Conservation (phyloP, 768 basidiomycete genomes). For the Lentinus brumalis region DNA sequence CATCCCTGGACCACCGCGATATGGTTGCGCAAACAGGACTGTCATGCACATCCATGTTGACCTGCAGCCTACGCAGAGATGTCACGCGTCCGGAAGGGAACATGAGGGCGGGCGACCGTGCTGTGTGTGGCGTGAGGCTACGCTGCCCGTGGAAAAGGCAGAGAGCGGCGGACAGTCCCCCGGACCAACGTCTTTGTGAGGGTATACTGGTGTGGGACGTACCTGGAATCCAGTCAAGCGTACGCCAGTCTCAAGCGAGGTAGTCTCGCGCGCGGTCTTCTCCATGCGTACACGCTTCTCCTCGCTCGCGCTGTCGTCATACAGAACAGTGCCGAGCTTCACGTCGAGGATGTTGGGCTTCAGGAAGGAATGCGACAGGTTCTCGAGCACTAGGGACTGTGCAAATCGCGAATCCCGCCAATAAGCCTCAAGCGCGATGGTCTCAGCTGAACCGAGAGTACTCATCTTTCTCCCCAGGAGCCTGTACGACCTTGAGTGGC, state of each 20-base stretch:
- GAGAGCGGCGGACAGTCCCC: too few relatives aligned
- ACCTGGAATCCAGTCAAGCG: conserved; percentile 92
- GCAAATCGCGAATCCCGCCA: not conserved
- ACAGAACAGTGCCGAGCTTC: conserved; percentile 91
- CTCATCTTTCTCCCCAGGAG: conserved; percentile 48
- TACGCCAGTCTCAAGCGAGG: conserved; percentile 74
- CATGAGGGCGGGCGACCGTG: too few relatives aligned
- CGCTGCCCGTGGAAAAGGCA: too few relatives aligned
- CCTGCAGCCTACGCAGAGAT: too few relatives aligned
- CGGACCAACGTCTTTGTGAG: too few relatives aligned
- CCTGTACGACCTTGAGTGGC: conserved; percentile 20
- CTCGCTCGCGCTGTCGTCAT: conserved; percentile 62
- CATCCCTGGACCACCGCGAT: too few relatives aligned
- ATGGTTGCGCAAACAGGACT: too few relatives aligned
- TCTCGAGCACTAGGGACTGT: conserved; percentile 85
- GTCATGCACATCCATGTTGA: too few relatives aligned
- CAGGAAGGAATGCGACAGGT: conserved; percentile 69
- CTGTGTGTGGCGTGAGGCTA: too few relatives aligned
- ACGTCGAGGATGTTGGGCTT: conserved; percentile 89
- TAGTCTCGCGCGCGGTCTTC: conserved; percentile 66
- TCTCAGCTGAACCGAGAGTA: conserved; percentile 5
- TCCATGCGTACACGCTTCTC: conserved; percentile 84
- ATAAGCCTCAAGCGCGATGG: conserved; percentile 1
- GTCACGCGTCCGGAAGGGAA: too few relatives aligned
- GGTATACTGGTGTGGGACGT: conserved; percentile 21